Percentiles rank a stretch among this genome's conserved stretches.
Evolutionary conservation across 768 basidiomycete species (phyloP).

Genomic region (Agrocybe pediades): DNA sequence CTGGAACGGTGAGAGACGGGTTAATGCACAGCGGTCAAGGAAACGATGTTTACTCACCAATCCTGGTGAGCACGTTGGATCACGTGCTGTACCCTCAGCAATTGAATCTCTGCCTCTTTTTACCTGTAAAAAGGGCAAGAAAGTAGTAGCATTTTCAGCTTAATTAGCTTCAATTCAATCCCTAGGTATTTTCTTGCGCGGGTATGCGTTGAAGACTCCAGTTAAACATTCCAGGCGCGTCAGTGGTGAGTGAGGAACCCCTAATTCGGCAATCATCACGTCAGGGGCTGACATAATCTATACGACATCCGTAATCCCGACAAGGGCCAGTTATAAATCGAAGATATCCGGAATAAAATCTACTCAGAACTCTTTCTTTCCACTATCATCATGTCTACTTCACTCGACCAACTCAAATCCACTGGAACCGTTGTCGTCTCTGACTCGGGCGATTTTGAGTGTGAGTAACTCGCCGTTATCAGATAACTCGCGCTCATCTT

Average conservation of each 20-base stretch:
- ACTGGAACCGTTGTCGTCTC: conserved; percentile 96
- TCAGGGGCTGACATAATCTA: conserved; percentile 7
- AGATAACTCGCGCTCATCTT: conserved; percentile 11
- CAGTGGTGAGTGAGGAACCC: background rate
- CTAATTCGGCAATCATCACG: conserved; percentile 3
- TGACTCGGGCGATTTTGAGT: conserved; percentile 96
- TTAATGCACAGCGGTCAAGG: background rate
- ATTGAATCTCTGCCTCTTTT: background rate
- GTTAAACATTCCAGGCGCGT: background rate
- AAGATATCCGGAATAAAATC: conserved; percentile 5
- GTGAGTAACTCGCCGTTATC: conserved; percentile 39
- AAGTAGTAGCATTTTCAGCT: background rate
- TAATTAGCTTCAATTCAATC: background rate
- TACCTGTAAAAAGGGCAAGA: background rate
- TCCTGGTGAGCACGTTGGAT: conserved; percentile 12
- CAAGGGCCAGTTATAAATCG: conserved; percentile 3
- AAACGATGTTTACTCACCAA: conserved; percentile 14
- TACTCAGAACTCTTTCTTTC: conserved; percentile 13
- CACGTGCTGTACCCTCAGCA: background rate
- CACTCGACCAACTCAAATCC: conserved; percentile 83
- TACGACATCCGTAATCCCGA: conserved; percentile 9
- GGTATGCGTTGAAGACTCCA: background rate
- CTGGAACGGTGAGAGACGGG: conserved; percentile 8
- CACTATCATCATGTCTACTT: conserved; percentile 64
- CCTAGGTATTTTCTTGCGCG: background rate